A percentile compares a stretch with the other conserved stretches of the same genome.
Conservation (phyloP, 2,329 filamentous ascomycete genomes). For the Lecanicillium sp. region DNA sequence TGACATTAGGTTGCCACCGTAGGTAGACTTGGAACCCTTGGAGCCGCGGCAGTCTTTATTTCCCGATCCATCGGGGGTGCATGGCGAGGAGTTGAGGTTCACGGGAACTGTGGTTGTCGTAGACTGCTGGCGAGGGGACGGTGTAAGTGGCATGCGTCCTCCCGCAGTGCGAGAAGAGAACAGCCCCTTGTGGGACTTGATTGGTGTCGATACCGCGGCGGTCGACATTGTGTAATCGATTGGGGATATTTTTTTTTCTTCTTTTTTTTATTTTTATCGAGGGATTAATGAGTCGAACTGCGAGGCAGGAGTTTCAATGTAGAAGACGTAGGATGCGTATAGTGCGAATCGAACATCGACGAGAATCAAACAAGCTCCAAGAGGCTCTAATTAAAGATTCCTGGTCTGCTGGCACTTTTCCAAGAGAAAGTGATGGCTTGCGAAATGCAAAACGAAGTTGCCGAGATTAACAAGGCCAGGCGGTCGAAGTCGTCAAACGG, state of each 20-base stretch:
- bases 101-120: conserved; percentile 42
- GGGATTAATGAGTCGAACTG: neutral
- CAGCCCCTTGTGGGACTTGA: conserved; percentile 90
- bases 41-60: conserved; percentile 43
- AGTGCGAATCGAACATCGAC: conserved; percentile 31
- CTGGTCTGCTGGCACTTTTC: conserved; percentile 43
- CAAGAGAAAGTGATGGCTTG: conserved; percentile 33
- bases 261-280: neutral
- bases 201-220: conserved; percentile 74
- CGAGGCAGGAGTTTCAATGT: conserved; percentile 7
- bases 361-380: conserved; percentile 47
- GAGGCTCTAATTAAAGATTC: conserved; percentile 55
- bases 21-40: conserved; percentile 62
- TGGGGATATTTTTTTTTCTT: conserved; percentile 15
- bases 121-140: conserved; percentile 71
- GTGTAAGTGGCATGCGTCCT: conserved; percentile 89
- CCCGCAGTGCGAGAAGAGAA: conserved; percentile 91
- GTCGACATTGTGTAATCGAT: conserved; percentile 62
- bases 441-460: conserved; percentile 42
- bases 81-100: conserved; percentile 64
- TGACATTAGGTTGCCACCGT: conserved; percentile 71
- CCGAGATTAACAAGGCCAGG: conserved; percentile 32
- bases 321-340: conserved; percentile 35
- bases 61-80: conserved; percentile 61
- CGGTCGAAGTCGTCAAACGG: conserved; percentile 14